Evolutionary conservation across 495 filamentous ascomycete species (phyloP), one percentile per base, ranked within the genome.

Genomic region (Poronia punctata): DNA sequence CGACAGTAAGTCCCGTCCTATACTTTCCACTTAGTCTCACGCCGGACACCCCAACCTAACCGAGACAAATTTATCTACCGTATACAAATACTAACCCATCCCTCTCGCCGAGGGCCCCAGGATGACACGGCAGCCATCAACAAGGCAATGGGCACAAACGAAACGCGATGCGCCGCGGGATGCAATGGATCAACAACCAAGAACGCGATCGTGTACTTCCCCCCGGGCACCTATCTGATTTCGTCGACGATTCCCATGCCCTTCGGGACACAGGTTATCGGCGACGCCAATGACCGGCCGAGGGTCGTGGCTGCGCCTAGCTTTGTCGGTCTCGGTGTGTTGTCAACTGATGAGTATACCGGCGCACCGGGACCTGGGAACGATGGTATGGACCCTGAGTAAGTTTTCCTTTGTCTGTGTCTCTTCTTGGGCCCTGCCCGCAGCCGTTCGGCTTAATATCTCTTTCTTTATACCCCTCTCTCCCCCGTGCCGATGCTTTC

Each of bases 91-190:
- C 24, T 14, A 7, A 5, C 4, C 10, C 0, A 26, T 18, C 0
- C 19, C 8, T 4, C 5, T 16, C 5, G 15, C 2, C 17, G 5
- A 12, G 20, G 18, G 32, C 6, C 25, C 18, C 6, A 50, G 33
- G 78, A 84, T 49, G 79, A 82, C 45, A 80, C 78, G 5, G 67
- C 49, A 38, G 76, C 79, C 1, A 81, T 83, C 57, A 80, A 82
- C 54, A 56, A 62, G 40, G 80, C 80, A 12, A 80, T 82, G 24
- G 61, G 67, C 3, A n/a, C n/a, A n/a, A 70, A 71, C 14, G 76
- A 76, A 10, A 65, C 67, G 38, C 77, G 79, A 6, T 84, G 80
- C 43, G 43, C 36, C 17, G 78, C 68, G 24, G 55, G 61, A 46
- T 71, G 80, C 54, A 74, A 80, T 38, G 79, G 75, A 1, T 68